Conservation (phyloP, 192 early-diverging fungal species). For the Linnemannia elongata region DNA sequence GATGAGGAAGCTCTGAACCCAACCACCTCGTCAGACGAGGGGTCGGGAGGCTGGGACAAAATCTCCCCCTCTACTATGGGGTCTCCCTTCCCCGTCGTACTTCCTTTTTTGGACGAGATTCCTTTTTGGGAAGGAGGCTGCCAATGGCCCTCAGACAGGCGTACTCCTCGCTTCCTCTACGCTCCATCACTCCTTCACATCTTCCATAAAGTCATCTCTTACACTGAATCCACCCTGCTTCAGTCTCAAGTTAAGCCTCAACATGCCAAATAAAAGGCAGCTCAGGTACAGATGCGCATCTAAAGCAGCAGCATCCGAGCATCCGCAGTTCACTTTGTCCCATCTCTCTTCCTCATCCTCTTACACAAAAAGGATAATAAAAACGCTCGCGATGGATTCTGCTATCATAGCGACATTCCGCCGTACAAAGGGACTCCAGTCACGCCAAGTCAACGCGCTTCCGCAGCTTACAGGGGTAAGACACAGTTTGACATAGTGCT, state of each 20-base stretch:
- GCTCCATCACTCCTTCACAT: no score
- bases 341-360: neutral
- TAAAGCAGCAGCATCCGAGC: constrained; percentile 13
- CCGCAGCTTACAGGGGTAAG: neutral
- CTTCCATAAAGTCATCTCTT: neutral
- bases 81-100: constrained; percentile 1
- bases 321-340: neutral
- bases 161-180: no score
- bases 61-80: constrained; percentile 12
- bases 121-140: neutral
- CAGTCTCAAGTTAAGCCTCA: neutral
- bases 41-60: constrained; percentile 8
- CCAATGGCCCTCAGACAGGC: no score
- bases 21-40: no score
- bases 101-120: no score
- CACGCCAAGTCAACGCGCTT: constrained; percentile 16
- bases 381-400: no score
- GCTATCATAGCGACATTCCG: neutral
- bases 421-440: neutral
- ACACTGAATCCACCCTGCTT: neutral
- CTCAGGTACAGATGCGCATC: constrained; percentile 16
- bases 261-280: constrained; percentile 18
- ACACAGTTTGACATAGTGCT: constrained; percentile 19
- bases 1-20: no score
- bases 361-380: no score